These are phyloP conservation scores for Solanum piurae DNA, from an alignment of 257 asterid species.

Conservation along the genomic window DNA sequence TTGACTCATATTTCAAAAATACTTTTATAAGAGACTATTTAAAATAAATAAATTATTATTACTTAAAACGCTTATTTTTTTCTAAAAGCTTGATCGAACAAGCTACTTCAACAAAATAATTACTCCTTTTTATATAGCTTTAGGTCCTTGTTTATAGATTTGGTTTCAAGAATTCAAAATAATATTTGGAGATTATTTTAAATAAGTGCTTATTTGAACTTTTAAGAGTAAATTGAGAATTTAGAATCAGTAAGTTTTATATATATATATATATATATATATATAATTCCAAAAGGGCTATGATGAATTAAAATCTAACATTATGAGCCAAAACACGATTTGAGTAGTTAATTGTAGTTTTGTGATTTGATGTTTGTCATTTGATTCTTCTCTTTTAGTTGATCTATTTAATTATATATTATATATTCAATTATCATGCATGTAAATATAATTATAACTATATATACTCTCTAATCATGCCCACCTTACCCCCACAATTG, in stretches of 20 bases:
- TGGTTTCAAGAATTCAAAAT: neutral
- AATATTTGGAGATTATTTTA: neutral
- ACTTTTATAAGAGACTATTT: neutral
- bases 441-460: neutral
- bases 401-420: neutral
- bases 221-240: neutral
- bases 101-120: neutral
- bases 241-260: too few species aligned
- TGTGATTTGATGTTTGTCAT: neutral
- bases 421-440: neutral
- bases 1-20: neutral
- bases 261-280: neutral
- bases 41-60: too few species aligned
- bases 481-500: neutral
- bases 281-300: neutral
- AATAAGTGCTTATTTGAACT: too few species aligned
- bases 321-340: neutral
- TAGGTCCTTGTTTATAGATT: too few species aligned
- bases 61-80: neutral
- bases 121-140: neutral
- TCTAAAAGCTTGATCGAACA: neutral
- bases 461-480: neutral
- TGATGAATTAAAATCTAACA: neutral
- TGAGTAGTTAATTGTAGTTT: neutral
- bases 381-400: neutral